phyloP scores from a whole-genome alignment of 495 filamentous ascomycete species.

The Penicillium riverlandense region DNA sequence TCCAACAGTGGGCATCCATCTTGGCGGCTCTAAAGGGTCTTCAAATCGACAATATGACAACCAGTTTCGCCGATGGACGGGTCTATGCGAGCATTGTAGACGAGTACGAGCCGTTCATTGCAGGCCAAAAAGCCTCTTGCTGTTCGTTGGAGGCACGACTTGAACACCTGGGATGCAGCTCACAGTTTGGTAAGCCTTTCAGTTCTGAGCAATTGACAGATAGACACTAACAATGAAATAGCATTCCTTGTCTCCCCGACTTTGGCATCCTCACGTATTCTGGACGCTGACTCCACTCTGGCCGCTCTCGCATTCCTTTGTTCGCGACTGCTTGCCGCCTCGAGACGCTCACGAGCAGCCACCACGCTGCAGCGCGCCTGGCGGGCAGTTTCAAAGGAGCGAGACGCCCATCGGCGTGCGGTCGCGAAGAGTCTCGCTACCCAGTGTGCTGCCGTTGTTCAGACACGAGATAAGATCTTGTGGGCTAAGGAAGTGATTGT shows the following conservation, averaged over 20 bases:
- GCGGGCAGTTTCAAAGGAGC: conserved; percentile 24
- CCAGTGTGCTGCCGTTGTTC: conserved; percentile 39
- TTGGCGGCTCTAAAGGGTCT: conserved; percentile 42
- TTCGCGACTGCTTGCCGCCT: conserved; percentile 50
- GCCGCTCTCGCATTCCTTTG: conserved; percentile 55
- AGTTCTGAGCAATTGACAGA: not conserved
- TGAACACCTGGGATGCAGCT: conserved; percentile 27
- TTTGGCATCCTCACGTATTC: conserved; percentile 26
- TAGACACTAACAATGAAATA: conserved; percentile 9
- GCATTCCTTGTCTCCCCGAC: conserved; percentile 27
- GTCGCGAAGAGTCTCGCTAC: conserved; percentile 37
- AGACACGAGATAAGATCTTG: conserved; percentile 30
- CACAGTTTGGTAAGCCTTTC: conserved; percentile 37
- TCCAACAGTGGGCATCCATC: conserved; percentile 48
- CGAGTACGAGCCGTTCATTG: conserved; percentile 44
- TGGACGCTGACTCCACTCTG: conserved; percentile 45
- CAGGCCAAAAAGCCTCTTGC: not conserved
- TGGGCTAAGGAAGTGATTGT: conserved; percentile 47
- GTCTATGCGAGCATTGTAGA: conserved; percentile 53
- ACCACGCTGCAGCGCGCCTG: conserved; percentile 37
- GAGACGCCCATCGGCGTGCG: conserved; percentile 23
- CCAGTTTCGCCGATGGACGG: conserved; percentile 50
- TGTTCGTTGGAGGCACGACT: conserved; percentile 21
- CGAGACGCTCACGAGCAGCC: conserved; percentile 36
- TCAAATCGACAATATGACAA: conserved; percentile 48